A percentile compares a stretch with the other conserved stretches of the same genome.
These are phyloP conservation scores for Globisporangium ultimum DNA, from an alignment of 352 stramenopile genomes.

Conservation along the genomic window DNA sequence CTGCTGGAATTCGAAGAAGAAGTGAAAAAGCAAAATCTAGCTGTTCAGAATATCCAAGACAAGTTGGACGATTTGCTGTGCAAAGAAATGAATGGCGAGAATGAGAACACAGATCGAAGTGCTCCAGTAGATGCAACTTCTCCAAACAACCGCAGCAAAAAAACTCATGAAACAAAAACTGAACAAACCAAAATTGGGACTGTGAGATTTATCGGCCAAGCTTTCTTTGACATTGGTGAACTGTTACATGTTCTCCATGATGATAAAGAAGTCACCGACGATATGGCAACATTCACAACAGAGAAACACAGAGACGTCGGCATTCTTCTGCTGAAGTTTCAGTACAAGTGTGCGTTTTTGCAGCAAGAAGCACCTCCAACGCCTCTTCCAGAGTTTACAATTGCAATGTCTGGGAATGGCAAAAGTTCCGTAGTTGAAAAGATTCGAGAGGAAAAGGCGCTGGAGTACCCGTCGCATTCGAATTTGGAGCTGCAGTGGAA, in stretches of 20 bases:
- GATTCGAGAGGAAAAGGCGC: constrained; percentile 16
- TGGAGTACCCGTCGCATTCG: constrained; percentile 38
- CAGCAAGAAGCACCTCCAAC: constrained; percentile 16
- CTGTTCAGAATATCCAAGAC: constrained; percentile 8
- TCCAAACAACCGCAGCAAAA: neutral
- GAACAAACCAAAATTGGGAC: constrained; percentile 1
- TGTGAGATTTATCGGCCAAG: constrained; percentile 25
- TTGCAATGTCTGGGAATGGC: constrained; percentile 35
- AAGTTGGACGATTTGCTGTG: constrained; percentile 10
- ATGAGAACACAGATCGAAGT: neutral
- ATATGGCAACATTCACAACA: constrained; percentile 34
- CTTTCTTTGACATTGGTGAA: constrained; percentile 38
- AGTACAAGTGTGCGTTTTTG: constrained; percentile 45
- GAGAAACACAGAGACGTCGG: constrained; percentile 34
- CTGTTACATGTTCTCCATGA: constrained; percentile 40
- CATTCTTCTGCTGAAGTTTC: constrained; percentile 33
- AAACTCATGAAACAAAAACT: neutral
- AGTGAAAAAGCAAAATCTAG: constrained; percentile 12
- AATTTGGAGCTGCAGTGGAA: constrained; percentile 41
- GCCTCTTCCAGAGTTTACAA: constrained; percentile 16
- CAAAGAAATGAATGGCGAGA: neutral
- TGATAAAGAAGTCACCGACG: constrained; percentile 38
- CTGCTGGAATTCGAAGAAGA: constrained; percentile 31
- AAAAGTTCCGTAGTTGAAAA: neutral
- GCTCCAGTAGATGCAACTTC: no score